A percentile compares a stretch with the other conserved stretches of the same genome.
phyloP scores from a whole-genome alignment of 179 eudicot species.

The Vitellaria paradoxa region DNA sequence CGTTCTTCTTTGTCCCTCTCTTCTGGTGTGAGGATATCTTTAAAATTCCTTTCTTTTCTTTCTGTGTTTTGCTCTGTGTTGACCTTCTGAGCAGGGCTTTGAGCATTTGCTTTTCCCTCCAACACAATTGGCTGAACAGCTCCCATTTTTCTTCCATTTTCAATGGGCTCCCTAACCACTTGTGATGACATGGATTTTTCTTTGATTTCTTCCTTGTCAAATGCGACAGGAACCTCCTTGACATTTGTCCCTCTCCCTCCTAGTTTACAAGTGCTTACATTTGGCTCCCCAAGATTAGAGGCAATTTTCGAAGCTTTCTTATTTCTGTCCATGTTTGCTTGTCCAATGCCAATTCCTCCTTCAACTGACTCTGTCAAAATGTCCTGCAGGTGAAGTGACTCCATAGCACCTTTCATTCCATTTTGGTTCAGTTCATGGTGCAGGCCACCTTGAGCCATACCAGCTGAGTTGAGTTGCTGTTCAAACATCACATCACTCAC shows the following conservation, averaged over 20 bases:
- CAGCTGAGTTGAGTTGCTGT: conserved; percentile 22
- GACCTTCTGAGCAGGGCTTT: conserved; percentile 22
- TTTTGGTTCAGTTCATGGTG: conserved; percentile 20
- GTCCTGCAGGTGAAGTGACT: conserved; percentile 26
- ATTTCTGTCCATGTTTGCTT: conserved; percentile 19
- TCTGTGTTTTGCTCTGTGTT: conserved; percentile 24
- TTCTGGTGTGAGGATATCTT: conserved; percentile 28
- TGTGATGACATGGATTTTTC: conserved; percentile 37
- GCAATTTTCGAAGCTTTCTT: conserved; percentile 20
- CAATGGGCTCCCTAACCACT: conserved; percentile 45
- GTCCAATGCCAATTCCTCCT: conserved; percentile 20
- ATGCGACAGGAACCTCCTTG: conserved; percentile 24
- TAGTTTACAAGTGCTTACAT: conserved; percentile 23
- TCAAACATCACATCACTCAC: conserved; percentile 26
- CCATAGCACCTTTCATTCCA: conserved; percentile 17
- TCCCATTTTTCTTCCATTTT: conserved; percentile 42
- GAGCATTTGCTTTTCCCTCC: conserved; percentile 25
- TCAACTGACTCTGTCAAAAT: conserved; percentile 20
- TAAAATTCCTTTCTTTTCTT: conserved; percentile 25
- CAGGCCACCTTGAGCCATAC: conserved; percentile 24
- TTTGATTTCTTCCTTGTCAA: conserved; percentile 24
- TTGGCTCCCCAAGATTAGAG: conserved; percentile 25
- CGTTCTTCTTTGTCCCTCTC: conserved; percentile 37
- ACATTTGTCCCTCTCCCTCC: conserved; percentile 27
- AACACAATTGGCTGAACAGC: conserved; percentile 33